Evolutionary conservation across 306 rosid genomes (phyloP).

Genomic region (Castanea crenata): DNA sequence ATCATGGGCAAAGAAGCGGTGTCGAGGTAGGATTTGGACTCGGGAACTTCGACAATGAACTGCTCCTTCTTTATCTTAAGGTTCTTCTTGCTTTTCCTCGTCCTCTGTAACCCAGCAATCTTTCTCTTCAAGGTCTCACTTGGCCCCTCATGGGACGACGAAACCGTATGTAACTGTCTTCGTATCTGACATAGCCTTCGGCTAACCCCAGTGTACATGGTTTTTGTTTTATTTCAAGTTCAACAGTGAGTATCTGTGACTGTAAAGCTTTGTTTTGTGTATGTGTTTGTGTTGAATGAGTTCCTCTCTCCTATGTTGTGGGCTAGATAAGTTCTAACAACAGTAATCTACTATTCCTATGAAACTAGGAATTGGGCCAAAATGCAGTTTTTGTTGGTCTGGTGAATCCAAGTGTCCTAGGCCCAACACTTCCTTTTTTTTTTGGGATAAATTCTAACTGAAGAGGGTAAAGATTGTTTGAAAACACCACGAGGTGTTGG

Average conservation of each 20-base stretch:
- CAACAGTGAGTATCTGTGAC: neutral
- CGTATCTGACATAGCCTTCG: conserved; percentile 23
- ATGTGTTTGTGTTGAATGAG: no score
- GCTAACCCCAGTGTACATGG: conserved; percentile 15
- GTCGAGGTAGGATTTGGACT: conserved; percentile 65
- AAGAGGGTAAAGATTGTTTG: no score
- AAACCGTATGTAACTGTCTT: conserved; percentile 24
- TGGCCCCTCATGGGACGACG: conserved; percentile 32
- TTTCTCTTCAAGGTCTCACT: conserved; percentile 43
- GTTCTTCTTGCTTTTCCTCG: conserved; percentile 37
- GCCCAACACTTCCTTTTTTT: no score
- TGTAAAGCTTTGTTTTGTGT: no score
- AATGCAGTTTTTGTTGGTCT: no score
- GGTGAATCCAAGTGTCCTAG: no score
- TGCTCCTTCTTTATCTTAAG: conserved; percentile 34
- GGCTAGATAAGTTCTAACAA: no score
- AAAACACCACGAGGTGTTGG: no score
- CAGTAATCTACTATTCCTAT: no score
- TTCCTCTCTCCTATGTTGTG: no score
- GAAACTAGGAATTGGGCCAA: no score
- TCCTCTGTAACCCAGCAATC: conserved; percentile 48
- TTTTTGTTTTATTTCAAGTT: neutral
- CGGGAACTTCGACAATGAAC: conserved; percentile 73
- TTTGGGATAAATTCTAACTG: no score
- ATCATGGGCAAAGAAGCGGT: conserved; percentile 82